Evolutionary conservation across 2,329 filamentous ascomycete species (phyloP), one percentile per base, ranked within the genome.

Genomic region (Aspergillus spinulosporus): DNA sequence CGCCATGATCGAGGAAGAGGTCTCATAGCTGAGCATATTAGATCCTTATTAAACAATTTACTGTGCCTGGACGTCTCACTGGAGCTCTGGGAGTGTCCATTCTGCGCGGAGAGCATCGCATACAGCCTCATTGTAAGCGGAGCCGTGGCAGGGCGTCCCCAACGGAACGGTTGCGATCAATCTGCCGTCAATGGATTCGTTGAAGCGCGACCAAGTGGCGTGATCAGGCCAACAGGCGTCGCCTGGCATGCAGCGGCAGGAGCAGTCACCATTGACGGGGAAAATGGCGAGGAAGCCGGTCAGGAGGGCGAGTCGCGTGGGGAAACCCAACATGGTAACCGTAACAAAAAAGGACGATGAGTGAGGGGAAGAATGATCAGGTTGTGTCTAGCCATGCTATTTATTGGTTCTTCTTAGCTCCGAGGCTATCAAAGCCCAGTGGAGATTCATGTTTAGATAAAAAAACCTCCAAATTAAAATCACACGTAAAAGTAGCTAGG

Each of bases 81-180:
- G 81, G 37, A 72, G 70, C 37, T 75, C 70, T 0, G 81, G 74
- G 3, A 66, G 61, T 3, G 66, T 63, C 83, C 82, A 85, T 34
- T 66, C 64, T 2, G 68, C 62, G 49, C 72, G 72, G 1, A 82
- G 64, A 14, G 60, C 66, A 1, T 66, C 58, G 64, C 82, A 85
- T 32, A 68, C 66, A 0, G 64, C 69, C 3, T 72, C 74, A 63
- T 84, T 69, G 63, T 80, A 83, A 26, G 59, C 60, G 2, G 71
- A 72, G 32, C 75, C 71, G 60, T 86, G 83, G 63, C 84, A 87
- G 0, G 78, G 71, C 2, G 76, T 67, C 0, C 76, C 84, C 2
- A 85, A 64, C 0, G 84, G 84, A 2, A 79, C 69, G 0, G 80
- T 84, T 9, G 76, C 73, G 42, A 86, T 72, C 31, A 87, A 70